Evolutionary conservation across 345 rosid genomes (phyloP).

Genomic region (Eucalyptus grandis): DNA sequence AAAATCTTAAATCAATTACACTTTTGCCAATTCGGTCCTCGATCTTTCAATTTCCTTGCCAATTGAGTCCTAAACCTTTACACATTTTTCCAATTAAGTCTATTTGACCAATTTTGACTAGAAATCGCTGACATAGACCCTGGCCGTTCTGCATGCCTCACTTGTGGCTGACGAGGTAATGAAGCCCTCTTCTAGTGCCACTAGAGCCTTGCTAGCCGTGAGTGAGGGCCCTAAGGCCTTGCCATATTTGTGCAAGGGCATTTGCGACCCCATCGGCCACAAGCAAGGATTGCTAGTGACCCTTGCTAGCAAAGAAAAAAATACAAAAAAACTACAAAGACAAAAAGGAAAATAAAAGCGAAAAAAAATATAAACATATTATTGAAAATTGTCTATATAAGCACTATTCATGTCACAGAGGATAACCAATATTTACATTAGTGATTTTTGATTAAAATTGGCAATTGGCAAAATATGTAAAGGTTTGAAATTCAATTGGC

Average conservation of each 20-base stretch:
- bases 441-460: too few relatives aligned
- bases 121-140: fast-evolving
- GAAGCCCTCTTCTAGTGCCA: too few relatives aligned
- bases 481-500: too few relatives aligned
- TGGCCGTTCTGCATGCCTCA: fast-evolving
- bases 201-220: fast-evolving
- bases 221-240: too few relatives aligned
- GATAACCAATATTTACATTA: fast-evolving
- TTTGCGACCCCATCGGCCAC: fast-evolving
- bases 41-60: too few relatives aligned
- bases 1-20: too few relatives aligned
- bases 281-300: fast-evolving
- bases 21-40: fast-evolving
- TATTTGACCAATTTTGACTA: fast-evolving
- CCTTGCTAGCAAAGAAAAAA: fast-evolving
- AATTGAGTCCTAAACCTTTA: too few relatives aligned
- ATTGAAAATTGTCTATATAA: fast-evolving
- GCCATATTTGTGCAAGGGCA: fast-evolving
- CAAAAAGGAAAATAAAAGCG: fast-evolving
- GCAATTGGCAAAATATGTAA: too few relatives aligned
- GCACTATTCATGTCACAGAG: fast-evolving
- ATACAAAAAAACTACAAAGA: too few relatives aligned
- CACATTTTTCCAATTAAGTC: too few relatives aligned
- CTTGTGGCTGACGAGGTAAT: fast-evolving
- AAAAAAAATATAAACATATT: too few relatives aligned